These are phyloP conservation scores for Seiridium unicorne DNA, from an alignment of 2,329 filamentous ascomycete genomes.

Conservation along the genomic window DNA sequence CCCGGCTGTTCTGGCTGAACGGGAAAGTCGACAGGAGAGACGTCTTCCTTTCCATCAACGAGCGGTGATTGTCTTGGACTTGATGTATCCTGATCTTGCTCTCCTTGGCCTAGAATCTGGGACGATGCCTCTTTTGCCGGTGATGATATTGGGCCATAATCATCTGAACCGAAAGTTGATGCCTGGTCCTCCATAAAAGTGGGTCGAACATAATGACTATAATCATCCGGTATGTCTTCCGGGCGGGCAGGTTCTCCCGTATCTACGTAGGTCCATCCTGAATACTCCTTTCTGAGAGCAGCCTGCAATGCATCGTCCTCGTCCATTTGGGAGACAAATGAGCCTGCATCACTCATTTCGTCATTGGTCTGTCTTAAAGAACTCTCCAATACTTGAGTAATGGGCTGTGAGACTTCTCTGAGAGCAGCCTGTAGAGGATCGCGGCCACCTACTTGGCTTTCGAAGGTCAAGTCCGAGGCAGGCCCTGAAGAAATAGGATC, in stretches of 20 bases:
- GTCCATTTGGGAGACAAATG: slow-evolving; percentile 6
- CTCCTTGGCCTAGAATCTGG: not conserved
- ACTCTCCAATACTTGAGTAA: not conserved
- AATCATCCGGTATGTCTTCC: not conserved
- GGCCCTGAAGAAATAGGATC: too few relatives aligned
- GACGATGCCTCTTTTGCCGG: not conserved
- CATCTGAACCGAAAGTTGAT: not conserved
- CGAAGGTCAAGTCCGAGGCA: not conserved
- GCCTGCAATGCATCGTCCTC: slow-evolving; percentile 12
- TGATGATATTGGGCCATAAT: not conserved
- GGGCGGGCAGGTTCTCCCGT: not conserved
- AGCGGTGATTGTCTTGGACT: not conserved
- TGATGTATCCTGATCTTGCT: not conserved
- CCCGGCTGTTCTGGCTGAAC: not conserved
- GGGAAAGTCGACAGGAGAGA: not conserved
- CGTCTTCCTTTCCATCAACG: not conserved
- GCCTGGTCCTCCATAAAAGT: too few relatives aligned
- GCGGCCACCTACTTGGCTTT: not conserved
- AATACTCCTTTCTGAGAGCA: slow-evolving; percentile 3
- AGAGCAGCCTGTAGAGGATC: not conserved
- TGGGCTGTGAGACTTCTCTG: not conserved
- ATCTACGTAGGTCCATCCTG: not conserved
- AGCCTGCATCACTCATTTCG: not conserved
- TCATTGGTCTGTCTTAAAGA: not conserved
- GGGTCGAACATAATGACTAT: not conserved